phyloP scores from a whole-genome alignment of 306 rosid genomes.

The Casuarina glauca region DNA sequence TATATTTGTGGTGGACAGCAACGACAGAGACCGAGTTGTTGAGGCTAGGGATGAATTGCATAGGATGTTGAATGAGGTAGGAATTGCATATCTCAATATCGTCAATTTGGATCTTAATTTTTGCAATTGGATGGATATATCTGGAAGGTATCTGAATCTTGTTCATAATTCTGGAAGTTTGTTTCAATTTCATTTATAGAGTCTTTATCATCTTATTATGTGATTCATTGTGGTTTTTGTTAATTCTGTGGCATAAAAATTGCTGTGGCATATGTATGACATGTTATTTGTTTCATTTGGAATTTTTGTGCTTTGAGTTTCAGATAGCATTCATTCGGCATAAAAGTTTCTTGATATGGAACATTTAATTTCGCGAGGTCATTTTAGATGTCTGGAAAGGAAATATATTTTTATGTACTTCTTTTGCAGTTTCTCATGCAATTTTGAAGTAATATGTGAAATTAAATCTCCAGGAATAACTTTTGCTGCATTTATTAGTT shows the following conservation, averaged over 20 bases:
- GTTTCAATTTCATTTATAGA: neutral
- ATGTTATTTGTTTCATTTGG: neutral
- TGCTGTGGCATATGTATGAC: neutral
- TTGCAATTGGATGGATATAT: neutral
- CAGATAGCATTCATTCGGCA: neutral
- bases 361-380: neutral
- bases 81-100: conserved; percentile 6
- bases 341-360: neutral
- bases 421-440: neutral
- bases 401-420: neutral
- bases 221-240: neutral
- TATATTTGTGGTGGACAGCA: conserved; percentile 98
- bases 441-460: neutral
- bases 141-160: neutral
- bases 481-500: neutral
- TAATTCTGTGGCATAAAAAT: neutral
- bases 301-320: neutral
- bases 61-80: conserved; percentile 99
- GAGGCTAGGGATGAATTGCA: conserved; percentile 99
- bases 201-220: neutral
- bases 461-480: neutral
- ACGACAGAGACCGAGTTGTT: conserved; percentile 99
- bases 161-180: neutral
- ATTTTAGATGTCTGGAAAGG: neutral
- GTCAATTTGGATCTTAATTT: neutral